Base-by-base conservation (phyloP, 108 stramenopile genomes). In the Cylindrotheca closterium region DNA sequence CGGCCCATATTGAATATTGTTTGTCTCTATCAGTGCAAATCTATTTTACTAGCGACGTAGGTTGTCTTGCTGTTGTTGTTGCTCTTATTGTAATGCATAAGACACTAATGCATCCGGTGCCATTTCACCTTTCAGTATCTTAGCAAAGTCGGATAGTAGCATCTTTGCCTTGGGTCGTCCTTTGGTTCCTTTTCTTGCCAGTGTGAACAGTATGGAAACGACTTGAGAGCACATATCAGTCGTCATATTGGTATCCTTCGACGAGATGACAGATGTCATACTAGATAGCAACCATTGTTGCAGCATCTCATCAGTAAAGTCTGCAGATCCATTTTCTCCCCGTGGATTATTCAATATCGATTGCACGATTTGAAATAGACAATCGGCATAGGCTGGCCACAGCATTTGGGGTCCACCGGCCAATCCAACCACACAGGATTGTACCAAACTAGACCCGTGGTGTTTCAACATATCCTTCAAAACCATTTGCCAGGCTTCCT, bases 391-490 rank as follows among this genome's bases (percentile, higher is more conserved):
- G 15, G 80, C 51, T 24, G 78, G 71, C 77, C 77, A 73, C 52
- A 87, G 65, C 51, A 84, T 84, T 56, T 83, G 82, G 4, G 86
- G 74, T 4, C 73, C 75, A 2, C 82, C 86, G 3, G 72, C 58
- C n/a, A 87, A 47, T n/a, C 73, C 64, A 22, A 21, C 52, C 5
- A 83, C 30, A 65, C 86, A 87, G 10, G 61, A 26, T 26, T 68
- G 71, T 26, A 62, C 60, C 12, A 87, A 52, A 17, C 23, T 55
- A 54, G 65, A 55, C 0, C 86, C 86, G 33, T 77, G 55, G 55
- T 75, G 64, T 22, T 47, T 46, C 18, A 81, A 65, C 49, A 70
- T 57, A 18, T 79, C 67, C 49, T 87, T 79, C 15, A 87, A 51
- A n/a, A 55, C 32, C 0, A 45, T 24, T 4, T 67, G 22, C 56